Evolutionary conservation across 1,284 basidiomycete species (phyloP).

Genomic region (Cystobasidium slooffiae): DNA sequence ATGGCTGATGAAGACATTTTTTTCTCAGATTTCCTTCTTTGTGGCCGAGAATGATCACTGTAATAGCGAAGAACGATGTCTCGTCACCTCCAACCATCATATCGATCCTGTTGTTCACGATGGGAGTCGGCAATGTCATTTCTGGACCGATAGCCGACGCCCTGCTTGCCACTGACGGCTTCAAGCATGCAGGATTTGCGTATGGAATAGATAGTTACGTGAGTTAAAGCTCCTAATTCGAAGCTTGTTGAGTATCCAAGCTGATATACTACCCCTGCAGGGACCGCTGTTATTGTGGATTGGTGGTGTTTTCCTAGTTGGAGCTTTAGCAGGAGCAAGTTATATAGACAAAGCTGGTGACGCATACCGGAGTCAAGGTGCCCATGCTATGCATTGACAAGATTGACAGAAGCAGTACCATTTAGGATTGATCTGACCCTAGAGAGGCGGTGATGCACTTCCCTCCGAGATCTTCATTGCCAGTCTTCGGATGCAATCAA

Average conservation of each 20-base stretch:
- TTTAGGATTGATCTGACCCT: no score
- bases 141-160: conserved; percentile 50
- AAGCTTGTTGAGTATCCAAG: no score
- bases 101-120: conserved; percentile 55
- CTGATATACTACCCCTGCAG: neutral
- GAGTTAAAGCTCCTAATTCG: neutral
- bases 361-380: neutral
- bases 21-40: conserved; percentile 50
- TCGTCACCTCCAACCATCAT: conserved; percentile 53
- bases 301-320: conserved; percentile 7
- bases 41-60: conserved; percentile 54
- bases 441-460: no score
- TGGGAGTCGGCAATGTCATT: conserved; percentile 57
- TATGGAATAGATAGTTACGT: conserved; percentile 24
- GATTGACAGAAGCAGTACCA: no score
- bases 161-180: conserved; percentile 5
- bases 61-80: conserved; percentile 56
- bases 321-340: conserved; percentile 12
- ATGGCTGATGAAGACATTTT: neutral
- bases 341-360: conserved; percentile 18
- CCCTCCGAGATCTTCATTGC: no score
- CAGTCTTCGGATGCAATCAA: no score
- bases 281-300: conserved; percentile 21
- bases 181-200: conserved; percentile 20
- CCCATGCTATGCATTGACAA: no score